Percentiles rank a stretch among this genome's conserved stretches.
phyloP scores from a whole-genome alignment of 305 asterid species.

The Salvia sclarea region DNA sequence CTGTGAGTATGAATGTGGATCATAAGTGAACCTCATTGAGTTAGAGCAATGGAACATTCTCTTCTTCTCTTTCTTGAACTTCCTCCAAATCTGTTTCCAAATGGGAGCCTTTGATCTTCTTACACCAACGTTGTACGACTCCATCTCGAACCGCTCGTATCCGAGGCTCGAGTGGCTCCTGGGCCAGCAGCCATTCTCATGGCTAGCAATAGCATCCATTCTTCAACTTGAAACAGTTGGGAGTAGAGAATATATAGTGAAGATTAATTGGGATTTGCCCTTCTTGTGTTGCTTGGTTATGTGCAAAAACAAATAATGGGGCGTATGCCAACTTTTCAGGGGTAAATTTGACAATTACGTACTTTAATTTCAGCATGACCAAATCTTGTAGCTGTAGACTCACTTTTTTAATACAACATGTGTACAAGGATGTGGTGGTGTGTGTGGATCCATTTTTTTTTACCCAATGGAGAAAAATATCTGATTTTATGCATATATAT shows the following conservation, averaged over 20 bases:
- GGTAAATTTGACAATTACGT: slow-evolving; percentile 32
- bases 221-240: slow-evolving; percentile 14
- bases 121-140: slow-evolving; percentile 15
- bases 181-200: slow-evolving; percentile 41
- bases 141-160: slow-evolving; percentile 40
- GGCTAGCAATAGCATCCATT: slow-evolving; percentile 38
- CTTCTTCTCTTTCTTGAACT: slow-evolving; percentile 65
- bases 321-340: slow-evolving; percentile 32
- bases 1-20: slow-evolving; percentile 65
- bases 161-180: slow-evolving; percentile 40
- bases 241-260: slow-evolving; percentile 32
- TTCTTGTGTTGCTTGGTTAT: slow-evolving; percentile 18
- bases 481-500: neutral
- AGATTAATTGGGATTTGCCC: neutral
- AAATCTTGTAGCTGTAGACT: neutral
- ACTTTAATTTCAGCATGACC: neutral
- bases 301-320: slow-evolving; percentile 26
- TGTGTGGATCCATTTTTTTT: slow-evolving; percentile 12
- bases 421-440: slow-evolving; percentile 10
- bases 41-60: slow-evolving; percentile 44
- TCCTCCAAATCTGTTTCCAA: slow-evolving; percentile 70
- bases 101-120: slow-evolving; percentile 43
- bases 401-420: neutral
- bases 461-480: neutral
- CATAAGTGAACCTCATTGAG: slow-evolving; percentile 69